These are phyloP conservation scores for Arthrinium phaeospermum DNA, from an alignment of 2,329 filamentous ascomycete genomes.

Conservation along the genomic window DNA sequence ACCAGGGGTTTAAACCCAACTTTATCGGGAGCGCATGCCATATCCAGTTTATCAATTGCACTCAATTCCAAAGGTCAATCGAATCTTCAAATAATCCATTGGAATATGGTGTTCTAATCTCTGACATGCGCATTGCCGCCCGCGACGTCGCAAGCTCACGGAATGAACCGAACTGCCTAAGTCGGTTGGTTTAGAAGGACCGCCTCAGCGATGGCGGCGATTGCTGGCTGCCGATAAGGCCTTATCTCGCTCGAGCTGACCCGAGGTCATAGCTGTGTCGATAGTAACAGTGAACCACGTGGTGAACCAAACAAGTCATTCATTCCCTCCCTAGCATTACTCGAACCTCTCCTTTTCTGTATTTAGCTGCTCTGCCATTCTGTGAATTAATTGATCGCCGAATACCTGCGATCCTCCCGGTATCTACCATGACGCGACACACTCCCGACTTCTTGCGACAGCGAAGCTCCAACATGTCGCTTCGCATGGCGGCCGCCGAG, in stretches of 20 bases:
- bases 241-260: not conserved
- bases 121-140: not conserved
- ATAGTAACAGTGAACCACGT: slow-evolving; percentile 1
- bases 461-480: slow-evolving; percentile 51
- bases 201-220: not conserved
- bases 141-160: not conserved
- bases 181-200: not conserved
- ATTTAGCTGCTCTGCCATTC: not conserved
- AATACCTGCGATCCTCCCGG: not conserved
- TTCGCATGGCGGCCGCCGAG: slow-evolving; percentile 47
- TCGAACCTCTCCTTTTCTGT: not conserved
- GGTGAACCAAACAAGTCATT: slow-evolving; percentile 2
- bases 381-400: not conserved
- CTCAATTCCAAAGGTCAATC: no score
- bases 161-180: not conserved
- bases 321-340: not conserved
- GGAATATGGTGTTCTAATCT: not conserved
- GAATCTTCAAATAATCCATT: not conserved
- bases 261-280: slow-evolving; percentile 14
- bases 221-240: not conserved
- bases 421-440: slow-evolving; percentile 48
- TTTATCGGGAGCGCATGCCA: no score
- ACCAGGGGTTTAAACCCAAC: no score
- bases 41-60: no score
- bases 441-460: slow-evolving; percentile 51